phyloP scores from a whole-genome alignment of 169 alveolate genomes.

The Plasmodium inui region DNA sequence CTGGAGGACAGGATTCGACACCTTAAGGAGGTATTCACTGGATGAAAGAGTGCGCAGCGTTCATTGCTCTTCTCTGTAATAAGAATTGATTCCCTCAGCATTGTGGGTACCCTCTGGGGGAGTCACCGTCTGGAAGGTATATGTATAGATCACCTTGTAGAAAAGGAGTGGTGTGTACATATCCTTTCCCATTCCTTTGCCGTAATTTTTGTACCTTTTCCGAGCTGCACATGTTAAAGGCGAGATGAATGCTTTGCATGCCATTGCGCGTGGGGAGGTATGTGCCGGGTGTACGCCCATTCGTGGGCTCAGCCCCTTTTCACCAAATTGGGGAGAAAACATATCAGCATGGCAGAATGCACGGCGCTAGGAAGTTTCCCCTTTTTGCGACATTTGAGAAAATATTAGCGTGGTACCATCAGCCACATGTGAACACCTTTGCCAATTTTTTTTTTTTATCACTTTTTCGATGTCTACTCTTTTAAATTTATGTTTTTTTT shows the following conservation, averaged over 20 bases:
- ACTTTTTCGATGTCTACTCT: background rate
- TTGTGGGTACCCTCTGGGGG: background rate
- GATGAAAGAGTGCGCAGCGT: background rate
- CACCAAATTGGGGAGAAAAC: background rate
- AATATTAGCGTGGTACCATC: background rate
- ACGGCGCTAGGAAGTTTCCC: background rate
- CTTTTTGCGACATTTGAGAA: background rate
- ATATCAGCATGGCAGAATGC: background rate
- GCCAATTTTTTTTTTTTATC: background rate
- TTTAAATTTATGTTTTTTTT: background rate
- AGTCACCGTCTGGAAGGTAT: background rate
- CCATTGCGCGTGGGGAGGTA: background rate
- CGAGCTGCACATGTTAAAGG: background rate
- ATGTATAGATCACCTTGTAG: background rate
- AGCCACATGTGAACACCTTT: background rate
- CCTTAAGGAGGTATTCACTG: conserved; percentile 1
- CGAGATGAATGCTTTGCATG: background rate
- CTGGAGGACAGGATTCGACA: conserved; percentile 30
- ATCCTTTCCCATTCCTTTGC: background rate
- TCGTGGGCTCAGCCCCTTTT: background rate
- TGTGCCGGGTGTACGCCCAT: background rate
- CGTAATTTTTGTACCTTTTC: background rate
- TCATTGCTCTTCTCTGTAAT: background rate
- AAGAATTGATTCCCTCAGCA: background rate
- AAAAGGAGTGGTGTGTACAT: background rate